phyloP scores from a whole-genome alignment of 257 asterid genomes.

The Cinchona pubescens region DNA sequence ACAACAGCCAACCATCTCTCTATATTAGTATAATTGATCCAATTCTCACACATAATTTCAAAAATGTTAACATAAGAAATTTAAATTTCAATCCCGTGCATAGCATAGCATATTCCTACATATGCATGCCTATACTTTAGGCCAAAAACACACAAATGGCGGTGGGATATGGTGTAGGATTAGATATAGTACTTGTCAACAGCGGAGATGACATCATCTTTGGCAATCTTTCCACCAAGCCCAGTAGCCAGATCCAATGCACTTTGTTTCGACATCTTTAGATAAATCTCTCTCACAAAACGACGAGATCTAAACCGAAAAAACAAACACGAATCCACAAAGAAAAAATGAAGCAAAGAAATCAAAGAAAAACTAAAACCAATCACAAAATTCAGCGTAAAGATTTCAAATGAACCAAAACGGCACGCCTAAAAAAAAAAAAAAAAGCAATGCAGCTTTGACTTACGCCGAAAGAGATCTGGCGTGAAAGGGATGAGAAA shows the following conservation, averaged over 20 bases:
- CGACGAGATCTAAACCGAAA: conserved; percentile 36
- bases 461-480: conserved; percentile 16
- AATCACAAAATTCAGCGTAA: background rate
- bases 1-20: too few relatives aligned
- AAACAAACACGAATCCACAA: background rate
- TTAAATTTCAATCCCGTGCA: background rate
- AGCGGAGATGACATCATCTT: conserved; percentile 72
- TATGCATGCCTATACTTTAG: conserved; percentile 20
- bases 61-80: too few relatives aligned
- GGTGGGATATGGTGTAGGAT: background rate
- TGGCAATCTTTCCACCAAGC: conserved; percentile 79
- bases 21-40: too few relatives aligned
- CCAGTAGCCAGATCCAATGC: conserved; percentile 89
- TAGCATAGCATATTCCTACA: background rate
- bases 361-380: background rate
- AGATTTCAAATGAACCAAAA: background rate
- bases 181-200: conserved; percentile 71
- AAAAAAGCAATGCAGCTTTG: conserved; percentile 3
- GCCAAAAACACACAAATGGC: background rate
- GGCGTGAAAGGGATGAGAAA: background rate
- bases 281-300: conserved; percentile 20
- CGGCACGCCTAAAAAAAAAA: background rate
- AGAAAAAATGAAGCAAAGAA: background rate
- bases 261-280: conserved; percentile 68
- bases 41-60: background rate